Evolutionary conservation across 2,329 filamentous ascomycete genomes (phyloP).

Genomic region (Atkinsonella texensis): DNA sequence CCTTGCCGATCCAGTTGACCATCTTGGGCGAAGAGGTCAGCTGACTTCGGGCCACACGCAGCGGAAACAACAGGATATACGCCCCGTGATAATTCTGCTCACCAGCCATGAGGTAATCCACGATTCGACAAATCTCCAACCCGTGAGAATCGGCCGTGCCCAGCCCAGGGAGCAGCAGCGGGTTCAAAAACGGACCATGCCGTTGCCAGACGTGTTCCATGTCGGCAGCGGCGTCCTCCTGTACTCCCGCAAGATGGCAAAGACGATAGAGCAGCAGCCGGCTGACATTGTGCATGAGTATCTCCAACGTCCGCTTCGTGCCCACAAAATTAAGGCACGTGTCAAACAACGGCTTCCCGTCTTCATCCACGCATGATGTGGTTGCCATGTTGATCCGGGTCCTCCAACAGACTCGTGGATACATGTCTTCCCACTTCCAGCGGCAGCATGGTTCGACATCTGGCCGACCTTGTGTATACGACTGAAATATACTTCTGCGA

Average conservation of each 20-base stretch:
- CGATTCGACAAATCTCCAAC: slow-evolving; percentile 6
- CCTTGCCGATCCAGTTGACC: slow-evolving; percentile 3
- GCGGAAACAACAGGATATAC: slow-evolving; percentile 4
- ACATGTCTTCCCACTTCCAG: slow-evolving; percentile 6
- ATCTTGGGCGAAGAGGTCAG: slow-evolving; percentile 2
- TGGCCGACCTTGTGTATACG: slow-evolving; percentile 6
- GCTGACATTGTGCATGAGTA: slow-evolving; percentile 5
- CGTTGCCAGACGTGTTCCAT: slow-evolving; percentile 3
- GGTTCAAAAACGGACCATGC: slow-evolving; percentile 5
- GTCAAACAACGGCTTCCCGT: slow-evolving; percentile 4
- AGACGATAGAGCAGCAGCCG: slow-evolving; percentile 3
- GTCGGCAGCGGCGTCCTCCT: not conserved
- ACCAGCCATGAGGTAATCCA: slow-evolving; percentile 5
- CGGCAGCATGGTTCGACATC: slow-evolving; percentile 4
- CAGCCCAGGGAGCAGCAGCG: slow-evolving; percentile 2
- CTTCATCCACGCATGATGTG: slow-evolving; percentile 4
- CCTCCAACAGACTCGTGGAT: slow-evolving; percentile 5
- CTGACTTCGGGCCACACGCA: slow-evolving; percentile 3
- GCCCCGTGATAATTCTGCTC: slow-evolving; percentile 6
- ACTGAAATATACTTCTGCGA: slow-evolving; percentile 8
- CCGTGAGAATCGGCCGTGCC: slow-evolving; percentile 2
- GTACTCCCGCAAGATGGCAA: slow-evolving; percentile 1
- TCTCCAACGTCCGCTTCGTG: slow-evolving; percentile 5
- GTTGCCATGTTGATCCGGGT: slow-evolving; percentile 1
- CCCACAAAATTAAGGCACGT: slow-evolving; percentile 5